Conservation (phyloP, 768 basidiomycete genomes). For the Pisolithus albus region DNA sequence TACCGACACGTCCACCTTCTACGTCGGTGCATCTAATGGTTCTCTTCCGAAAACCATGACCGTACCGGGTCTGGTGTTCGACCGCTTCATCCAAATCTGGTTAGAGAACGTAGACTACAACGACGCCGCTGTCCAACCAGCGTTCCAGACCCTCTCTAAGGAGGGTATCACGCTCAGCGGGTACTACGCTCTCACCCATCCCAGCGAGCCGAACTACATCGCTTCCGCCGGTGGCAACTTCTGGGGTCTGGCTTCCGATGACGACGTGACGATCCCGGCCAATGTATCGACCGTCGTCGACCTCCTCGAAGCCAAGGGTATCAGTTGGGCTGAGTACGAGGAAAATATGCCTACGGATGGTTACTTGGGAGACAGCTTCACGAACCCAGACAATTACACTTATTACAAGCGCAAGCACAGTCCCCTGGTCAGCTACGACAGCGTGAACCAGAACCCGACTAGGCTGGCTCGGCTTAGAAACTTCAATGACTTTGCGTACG, state of each 20-base stretch:
- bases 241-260: conserved; percentile 43
- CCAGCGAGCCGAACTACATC: conserved; percentile 56
- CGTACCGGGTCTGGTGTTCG: conserved; percentile 39
- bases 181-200: conserved; percentile 48
- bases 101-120: conserved; percentile 57
- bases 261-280: conserved; percentile 23
- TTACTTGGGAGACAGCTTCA: conserved; percentile 34
- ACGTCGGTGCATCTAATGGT: conserved; percentile 36
- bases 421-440: conserved; percentile 46
- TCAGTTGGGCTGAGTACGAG: conserved; percentile 59
- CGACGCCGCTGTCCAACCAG: conserved; percentile 19
- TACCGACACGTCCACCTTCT: conserved; percentile 30
- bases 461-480: conserved; percentile 45
- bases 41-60: conserved; percentile 33
- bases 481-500: conserved; percentile 56
- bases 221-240: conserved; percentile 48
- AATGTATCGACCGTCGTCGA: conserved; percentile 57
- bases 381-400: conserved; percentile 30
- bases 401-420: conserved; percentile 56
- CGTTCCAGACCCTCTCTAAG: conserved; percentile 35
- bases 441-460: conserved; percentile 34
- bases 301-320: conserved; percentile 47
- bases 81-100: conserved; percentile 51
- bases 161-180: conserved; percentile 45
- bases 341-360: conserved; percentile 52